Evolutionary conservation across 1,284 basidiomycete genomes (phyloP), one percentile per base, ranked within the genome.

Genomic region (Ganoderma sinense): DNA sequence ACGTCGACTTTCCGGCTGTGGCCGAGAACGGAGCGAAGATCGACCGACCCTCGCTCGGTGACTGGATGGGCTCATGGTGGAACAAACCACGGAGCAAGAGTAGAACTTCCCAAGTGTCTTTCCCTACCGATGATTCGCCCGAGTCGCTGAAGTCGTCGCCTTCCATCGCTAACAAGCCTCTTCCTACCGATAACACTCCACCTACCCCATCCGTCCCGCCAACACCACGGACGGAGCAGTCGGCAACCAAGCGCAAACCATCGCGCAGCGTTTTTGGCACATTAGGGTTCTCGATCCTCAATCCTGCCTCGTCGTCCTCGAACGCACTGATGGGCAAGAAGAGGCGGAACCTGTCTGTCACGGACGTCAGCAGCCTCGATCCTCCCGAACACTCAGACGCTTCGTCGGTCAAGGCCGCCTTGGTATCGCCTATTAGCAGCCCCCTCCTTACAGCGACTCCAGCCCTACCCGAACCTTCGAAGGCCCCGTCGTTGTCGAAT

Each of bases 51-150:
- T 74, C 73, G 1, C 63, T 81, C 8, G 77, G 81, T 16, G 89
- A 91, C 65, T 94, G 92, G 92, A 88, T 93, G 85, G 90, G 91
- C 0, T 88, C 86, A 0, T 85, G 83, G 81, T 89, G 89, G 85
- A 86, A 84, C 75, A 87, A 86, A 71, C 78, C 80, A 51, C 83
- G 79, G 71, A 82, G 75, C 64, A 75, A 74, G 73, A 60, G 68
- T 18, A 65, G 64, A 53, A 74, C 51, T 74, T 77, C 58, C 67
- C 65, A 67, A 71, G 70, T 79, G 43, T 67, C 70, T 26, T 73
- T 70, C 39, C 63, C 65, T 26, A 29, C 39, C 2, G 58, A 66
- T 11, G 69, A 73, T 16, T 26, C 41, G 62, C 31, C 65, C 56
- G 67, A 76, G 20, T 76, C 74, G 70, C 69, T 64, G 71, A 72